Percentiles rank a stretch among this genome's conserved stretches.
Conservation (phyloP, 164 flowering plant genomes). For the Kalanchoe fedtschenkoi region DNA sequence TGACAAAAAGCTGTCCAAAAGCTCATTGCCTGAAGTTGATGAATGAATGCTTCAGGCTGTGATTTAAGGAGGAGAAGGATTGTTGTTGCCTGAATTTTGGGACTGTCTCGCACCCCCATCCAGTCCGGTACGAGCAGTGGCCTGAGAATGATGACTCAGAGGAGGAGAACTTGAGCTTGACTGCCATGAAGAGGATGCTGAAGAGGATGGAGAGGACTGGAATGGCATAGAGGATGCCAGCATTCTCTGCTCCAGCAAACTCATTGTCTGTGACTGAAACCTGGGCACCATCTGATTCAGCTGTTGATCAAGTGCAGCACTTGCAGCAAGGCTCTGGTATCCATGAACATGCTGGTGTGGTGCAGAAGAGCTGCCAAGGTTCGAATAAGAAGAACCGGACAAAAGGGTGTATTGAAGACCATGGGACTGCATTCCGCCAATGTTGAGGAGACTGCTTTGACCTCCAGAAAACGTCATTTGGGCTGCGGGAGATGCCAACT, state of each 20-base stretch:
- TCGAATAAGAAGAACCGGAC: too few species aligned
- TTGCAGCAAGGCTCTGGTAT: slow-evolving; percentile 11
- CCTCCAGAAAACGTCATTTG: too few species aligned
- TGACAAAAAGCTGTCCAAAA: too few species aligned
- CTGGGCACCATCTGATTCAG: not conserved
- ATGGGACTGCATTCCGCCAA: too few species aligned
- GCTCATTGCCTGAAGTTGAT: too few species aligned
- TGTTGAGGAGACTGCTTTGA: too few species aligned
- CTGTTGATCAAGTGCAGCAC: not conserved
- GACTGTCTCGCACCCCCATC: too few species aligned
- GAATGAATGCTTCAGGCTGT: too few species aligned
- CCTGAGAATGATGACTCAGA: too few species aligned
- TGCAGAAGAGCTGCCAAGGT: not conserved
- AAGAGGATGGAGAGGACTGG: slow-evolving; percentile 6
- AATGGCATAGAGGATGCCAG: slow-evolving; percentile 3
- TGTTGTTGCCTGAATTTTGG: not conserved
- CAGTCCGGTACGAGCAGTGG: too few species aligned
- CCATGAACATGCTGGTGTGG: slow-evolving; percentile 9
- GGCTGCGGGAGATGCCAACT: slow-evolving; percentile 7
- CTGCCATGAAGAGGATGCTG: not conserved
- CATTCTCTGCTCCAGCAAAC: slow-evolving; percentile 12
- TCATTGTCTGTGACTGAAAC: slow-evolving; percentile 5
- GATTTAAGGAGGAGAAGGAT: too few species aligned
- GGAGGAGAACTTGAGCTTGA: slow-evolving; percentile 4
- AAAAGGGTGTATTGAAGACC: not conserved